phyloP scores from a whole-genome alignment of 441 rosid genomes.

The Pelargonium cotyledonis region DNA sequence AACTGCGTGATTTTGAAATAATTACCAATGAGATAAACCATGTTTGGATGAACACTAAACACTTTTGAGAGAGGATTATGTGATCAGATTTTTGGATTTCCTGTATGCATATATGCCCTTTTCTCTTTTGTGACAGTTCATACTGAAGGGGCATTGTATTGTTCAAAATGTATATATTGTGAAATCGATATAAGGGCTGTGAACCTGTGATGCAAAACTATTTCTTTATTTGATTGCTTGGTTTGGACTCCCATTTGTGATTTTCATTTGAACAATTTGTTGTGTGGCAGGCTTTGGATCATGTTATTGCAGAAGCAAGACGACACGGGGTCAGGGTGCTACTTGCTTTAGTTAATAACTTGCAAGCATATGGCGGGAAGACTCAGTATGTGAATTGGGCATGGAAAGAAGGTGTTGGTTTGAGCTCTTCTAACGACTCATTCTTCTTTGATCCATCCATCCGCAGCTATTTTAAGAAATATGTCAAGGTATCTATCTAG shows the following conservation, averaged over 20 bases:
- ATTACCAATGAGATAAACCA: background rate
- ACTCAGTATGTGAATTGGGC: constrained; percentile 95
- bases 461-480: constrained; percentile 75
- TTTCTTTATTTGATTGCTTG: too few relatives aligned
- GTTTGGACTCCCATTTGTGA: too few relatives aligned
- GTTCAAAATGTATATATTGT: too few relatives aligned
- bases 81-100: background rate
- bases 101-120: background rate
- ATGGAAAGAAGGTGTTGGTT: constrained; percentile 83
- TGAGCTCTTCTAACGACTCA: constrained; percentile 89
- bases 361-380: constrained; percentile 85
- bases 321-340: constrained; percentile 61
- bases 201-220: too few relatives aligned
- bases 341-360: constrained; percentile 77
- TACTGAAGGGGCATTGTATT: too few relatives aligned
- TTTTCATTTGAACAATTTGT: background rate
- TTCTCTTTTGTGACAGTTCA: too few relatives aligned
- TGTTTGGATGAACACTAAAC: too few relatives aligned
- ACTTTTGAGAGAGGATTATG: background rate
- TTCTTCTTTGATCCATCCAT: constrained; percentile 93
- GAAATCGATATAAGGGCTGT: too few relatives aligned
- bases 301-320: constrained; percentile 83
- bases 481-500: constrained; percentile 41
- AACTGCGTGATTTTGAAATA: background rate
- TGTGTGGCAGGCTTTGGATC: constrained; percentile 72